Base-by-base conservation (phyloP, 2,329 filamentous ascomycete species). In the Cladorrhinum sp. region DNA sequence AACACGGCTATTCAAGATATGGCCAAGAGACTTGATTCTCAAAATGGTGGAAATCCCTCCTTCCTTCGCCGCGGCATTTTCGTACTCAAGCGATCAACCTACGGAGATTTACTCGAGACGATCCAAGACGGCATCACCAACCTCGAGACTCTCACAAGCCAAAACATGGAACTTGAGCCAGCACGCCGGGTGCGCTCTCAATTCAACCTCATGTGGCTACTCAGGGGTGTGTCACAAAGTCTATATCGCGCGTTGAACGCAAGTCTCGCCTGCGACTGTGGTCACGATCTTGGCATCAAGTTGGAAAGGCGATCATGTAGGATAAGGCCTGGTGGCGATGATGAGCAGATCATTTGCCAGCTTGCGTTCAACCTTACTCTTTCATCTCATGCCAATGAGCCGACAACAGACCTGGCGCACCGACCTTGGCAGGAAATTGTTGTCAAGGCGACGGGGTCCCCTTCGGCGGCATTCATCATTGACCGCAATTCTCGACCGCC, bases 101-200 rank as follows among this genome's bases (percentile, higher is more conserved):
- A 68, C 28, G 48, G 58, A 0, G 62, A 64, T 9, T 51, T 63
- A 0, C 33, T 70, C 2, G 9, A 42, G 1, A 61, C 18, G 1
- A 67, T 71, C 21, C 59, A 57, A 7, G 66, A 69, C 8, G 64
- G 65, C 3, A 63, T 72, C 8, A 62, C 61, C 0, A 68, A 60
- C n/a, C 58, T 73, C 8, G 66, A 70, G 53, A 58, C 59, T 1
- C 16, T 72, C 9, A 65, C 67, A 4, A 46, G 55, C 0, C 61
- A 58, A 0, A 71, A 68, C 30, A 50, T 69, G 3, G 50, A 67
- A n/a, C 59, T 71, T 18, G 69, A 69, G 18, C 65, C 69, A 1
- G 23, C 46, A 1, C 61, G 70, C 1, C 55, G 54, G 18, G 21
- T 58, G 1, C 54, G 59, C n/a, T 69, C 66, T 0, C 65, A 68